A percentile compares a stretch with the other conserved stretches of the same genome.
phyloP scores from a whole-genome alignment of 768 basidiomycete species.

The Pulveroboletus sp. region DNA sequence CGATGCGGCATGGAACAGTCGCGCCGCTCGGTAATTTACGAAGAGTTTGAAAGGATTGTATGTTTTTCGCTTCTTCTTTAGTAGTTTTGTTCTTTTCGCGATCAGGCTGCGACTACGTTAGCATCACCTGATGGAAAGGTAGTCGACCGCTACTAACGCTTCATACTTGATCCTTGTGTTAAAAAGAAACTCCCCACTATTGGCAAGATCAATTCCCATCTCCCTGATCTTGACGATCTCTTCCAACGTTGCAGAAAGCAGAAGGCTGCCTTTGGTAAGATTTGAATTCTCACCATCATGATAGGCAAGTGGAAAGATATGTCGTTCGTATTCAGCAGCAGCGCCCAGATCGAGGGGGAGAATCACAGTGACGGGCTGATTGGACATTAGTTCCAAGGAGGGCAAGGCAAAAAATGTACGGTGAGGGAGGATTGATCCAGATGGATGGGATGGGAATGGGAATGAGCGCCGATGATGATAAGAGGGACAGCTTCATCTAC shows the following conservation, averaged over 20 bases:
- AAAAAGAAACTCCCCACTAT: not conserved
- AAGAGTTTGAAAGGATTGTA: not conserved
- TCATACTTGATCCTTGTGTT: not conserved
- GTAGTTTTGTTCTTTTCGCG: not conserved
- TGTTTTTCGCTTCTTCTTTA: not conserved
- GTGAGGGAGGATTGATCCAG: too few species aligned
- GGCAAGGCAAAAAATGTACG: too few species aligned
- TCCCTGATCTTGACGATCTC: not conserved
- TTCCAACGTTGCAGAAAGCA: not conserved
- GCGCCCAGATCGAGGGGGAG: not conserved
- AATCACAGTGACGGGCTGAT: not conserved
- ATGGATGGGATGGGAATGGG: too few species aligned
- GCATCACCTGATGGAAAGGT: too few species aligned
- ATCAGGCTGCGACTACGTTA: not conserved
- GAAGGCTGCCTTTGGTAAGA: not conserved
- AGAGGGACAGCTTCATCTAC: too few species aligned
- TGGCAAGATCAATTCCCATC: not conserved
- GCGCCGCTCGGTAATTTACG: not conserved
- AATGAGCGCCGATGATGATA: too few species aligned
- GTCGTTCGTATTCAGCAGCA: not conserved
- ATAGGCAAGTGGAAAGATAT: not conserved
- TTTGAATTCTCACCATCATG: too few species aligned
- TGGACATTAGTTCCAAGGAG: too few species aligned
- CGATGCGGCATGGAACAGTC: not conserved
- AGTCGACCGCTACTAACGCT: not conserved